Conservation (phyloP, 805 yeast genomes). For the Zygosaccharomyces gambellarensis region DNA sequence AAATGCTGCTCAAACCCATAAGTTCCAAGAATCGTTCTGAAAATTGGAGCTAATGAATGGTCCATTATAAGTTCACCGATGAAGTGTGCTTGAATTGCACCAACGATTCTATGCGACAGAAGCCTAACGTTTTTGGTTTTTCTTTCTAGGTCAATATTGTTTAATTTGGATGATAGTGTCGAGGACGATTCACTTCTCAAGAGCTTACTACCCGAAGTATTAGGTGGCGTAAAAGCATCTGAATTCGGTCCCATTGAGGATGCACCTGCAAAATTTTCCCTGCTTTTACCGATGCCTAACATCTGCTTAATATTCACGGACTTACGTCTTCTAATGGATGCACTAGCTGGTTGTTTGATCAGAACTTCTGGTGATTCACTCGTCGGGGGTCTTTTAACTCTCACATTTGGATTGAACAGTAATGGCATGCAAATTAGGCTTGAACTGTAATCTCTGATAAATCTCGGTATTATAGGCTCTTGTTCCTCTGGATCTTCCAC, state of each 20-base stretch:
- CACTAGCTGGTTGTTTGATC: constrained; percentile 3
- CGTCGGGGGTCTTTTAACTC: constrained; percentile 1
- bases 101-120: constrained; percentile 14
- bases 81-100: constrained; percentile 19
- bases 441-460: constrained; percentile 14
- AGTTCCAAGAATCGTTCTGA: constrained; percentile 7
- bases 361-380: neutral
- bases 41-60: constrained; percentile 13
- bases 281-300: constrained; percentile 6
- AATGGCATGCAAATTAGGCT: constrained; percentile 16
- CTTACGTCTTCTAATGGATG: constrained; percentile 3
- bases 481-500: constrained; percentile 4
- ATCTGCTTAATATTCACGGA: constrained; percentile 12
- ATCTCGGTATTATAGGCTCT: constrained; percentile 8
- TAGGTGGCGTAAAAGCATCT: constrained; percentile 7
- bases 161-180: neutral
- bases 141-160: constrained; percentile 8
- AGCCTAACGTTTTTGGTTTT: constrained; percentile 13
- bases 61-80: constrained; percentile 20
- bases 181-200: neutral
- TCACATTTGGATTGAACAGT: constrained; percentile 10
- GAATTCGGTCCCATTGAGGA: constrained; percentile 4
- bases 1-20: constrained; percentile 8
- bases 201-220: constrained; percentile 1
- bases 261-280: constrained; percentile 4